phyloP scores from a whole-genome alignment of 2,329 filamentous ascomycete genomes.

The Fusarium camptoceras region DNA sequence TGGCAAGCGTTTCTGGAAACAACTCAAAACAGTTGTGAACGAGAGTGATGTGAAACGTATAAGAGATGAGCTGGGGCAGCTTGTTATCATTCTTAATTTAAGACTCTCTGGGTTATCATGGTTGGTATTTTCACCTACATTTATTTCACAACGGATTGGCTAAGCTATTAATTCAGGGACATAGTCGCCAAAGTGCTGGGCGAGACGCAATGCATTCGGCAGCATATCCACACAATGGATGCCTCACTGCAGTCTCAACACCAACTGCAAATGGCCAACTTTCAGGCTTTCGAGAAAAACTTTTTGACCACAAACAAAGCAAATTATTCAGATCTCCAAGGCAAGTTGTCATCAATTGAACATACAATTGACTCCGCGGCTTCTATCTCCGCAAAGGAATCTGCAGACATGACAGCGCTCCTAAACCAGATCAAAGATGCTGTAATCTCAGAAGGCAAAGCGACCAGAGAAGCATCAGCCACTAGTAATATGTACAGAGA shows the following conservation, averaged over 20 bases:
- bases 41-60: conserved; percentile 12
- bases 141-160: not conserved
- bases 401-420: not conserved
- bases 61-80: not conserved
- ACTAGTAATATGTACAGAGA: accelerated
- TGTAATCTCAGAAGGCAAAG: not conserved
- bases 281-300: not conserved
- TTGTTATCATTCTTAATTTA: not conserved
- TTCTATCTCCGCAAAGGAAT: not conserved
- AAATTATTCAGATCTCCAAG: not conserved
- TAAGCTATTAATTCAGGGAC: not conserved
- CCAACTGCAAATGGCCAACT: not conserved
- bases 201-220: not conserved
- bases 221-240: not conserved
- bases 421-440: not conserved
- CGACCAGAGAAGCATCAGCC: not conserved
- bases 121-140: not conserved
- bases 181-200: not conserved
- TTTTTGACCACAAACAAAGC: not conserved
- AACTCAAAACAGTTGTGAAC: not conserved
- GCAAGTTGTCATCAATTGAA: not conserved
- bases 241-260: not conserved
- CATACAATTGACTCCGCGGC: not conserved
- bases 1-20: conserved; percentile 13
- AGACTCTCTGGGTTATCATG: not conserved